These are phyloP conservation scores for Simmondsia chinensis DNA, from an alignment of 148 eudicot genomes.

Conservation along the genomic window DNA sequence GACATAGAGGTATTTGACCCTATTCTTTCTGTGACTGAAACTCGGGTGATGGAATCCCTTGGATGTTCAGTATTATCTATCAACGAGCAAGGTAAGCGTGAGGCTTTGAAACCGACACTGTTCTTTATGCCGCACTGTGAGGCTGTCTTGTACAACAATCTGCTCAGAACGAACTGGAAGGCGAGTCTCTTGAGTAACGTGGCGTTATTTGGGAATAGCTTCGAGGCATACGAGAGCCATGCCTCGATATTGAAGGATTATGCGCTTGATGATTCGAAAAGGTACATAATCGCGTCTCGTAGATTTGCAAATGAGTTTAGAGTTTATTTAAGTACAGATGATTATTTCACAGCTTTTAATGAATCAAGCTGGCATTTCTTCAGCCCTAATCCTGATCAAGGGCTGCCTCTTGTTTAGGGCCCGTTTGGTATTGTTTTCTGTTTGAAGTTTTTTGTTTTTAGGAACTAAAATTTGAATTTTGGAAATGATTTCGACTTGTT, in stretches of 20 bases:
- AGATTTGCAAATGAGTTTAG: slow-evolving; percentile 40
- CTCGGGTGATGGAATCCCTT: slow-evolving; percentile 43
- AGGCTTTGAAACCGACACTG: slow-evolving; percentile 40
- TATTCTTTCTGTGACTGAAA: slow-evolving; percentile 53
- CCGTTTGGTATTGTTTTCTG: background rate
- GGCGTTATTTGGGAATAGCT: slow-evolving; percentile 64
- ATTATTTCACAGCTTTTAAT: slow-evolving; percentile 57
- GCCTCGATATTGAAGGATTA: slow-evolving; percentile 27
- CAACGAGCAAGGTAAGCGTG: slow-evolving; percentile 65
- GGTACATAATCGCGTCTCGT: slow-evolving; percentile 43
- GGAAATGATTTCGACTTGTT: too few species aligned
- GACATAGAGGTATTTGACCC: slow-evolving; percentile 78
- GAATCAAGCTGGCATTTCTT: slow-evolving; percentile 79
- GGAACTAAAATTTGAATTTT: too few species aligned
- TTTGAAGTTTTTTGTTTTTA: background rate
- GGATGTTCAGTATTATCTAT: slow-evolving; percentile 55
- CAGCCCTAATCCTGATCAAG: slow-evolving; percentile 25
- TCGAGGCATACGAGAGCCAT: slow-evolving; percentile 43
- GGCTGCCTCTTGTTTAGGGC: slow-evolving; percentile 18
- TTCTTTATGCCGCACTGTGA: slow-evolving; percentile 94
- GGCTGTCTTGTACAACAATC: slow-evolving; percentile 70
- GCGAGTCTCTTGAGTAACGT: slow-evolving; percentile 29
- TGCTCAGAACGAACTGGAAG: slow-evolving; percentile 61
- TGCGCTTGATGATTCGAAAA: slow-evolving; percentile 23
- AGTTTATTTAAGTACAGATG: slow-evolving; percentile 33